Base-by-base conservation (phyloP, 2,329 filamentous ascomycete species). In the Aspergillus piperis region DNA sequence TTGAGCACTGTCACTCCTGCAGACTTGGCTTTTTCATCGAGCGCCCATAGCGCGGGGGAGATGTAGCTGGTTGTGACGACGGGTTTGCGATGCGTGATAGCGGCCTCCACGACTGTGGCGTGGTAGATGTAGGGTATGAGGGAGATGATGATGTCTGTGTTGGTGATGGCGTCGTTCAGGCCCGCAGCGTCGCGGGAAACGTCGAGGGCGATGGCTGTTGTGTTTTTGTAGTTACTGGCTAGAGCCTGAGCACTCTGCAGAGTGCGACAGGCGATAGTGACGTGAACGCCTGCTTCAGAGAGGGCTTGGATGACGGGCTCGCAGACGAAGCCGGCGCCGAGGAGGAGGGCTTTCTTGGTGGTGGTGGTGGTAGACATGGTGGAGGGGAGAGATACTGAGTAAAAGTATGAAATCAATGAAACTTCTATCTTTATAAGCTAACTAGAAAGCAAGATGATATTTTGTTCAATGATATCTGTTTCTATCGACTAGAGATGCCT, bases 261-360 rank as follows among this genome's bases (percentile, higher is more conserved):
- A 17, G 57, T 59, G 27, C 57, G 57, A 41, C 49, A 54, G 27
- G 50, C 57, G 11, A 59, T 27, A 10, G 57, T 59, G 57, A 59
- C 50, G 19, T 54, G 39, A 17, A 59, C 41, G 17, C 50, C 57
- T 21, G 57, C 50, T 13, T 49, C 27, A 13, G 57, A 48, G n/a
- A 58, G 50, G 25, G 57, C 39, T 19, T 54, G 39, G 6, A 58
- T 25, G 8, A 50, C 21, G 7, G 49, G 57, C 8, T 25, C n/a
- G 27, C 57, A 58, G 57, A 54, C 57, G 19, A 54, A 54, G 5
- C 48, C 57, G 2, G 57, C 38, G 8, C 57, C 57, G 3, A 53
- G 50, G 32, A 53, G 50, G 32, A 53, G 50, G 10, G 50, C 36
- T 39, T 8, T 39, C 13, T 41, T 41, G 50, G 50, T 21, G 50